Base-by-base conservation (phyloP, 2,329 filamentous ascomycete species). In the Verruconis gallopava region DNA sequence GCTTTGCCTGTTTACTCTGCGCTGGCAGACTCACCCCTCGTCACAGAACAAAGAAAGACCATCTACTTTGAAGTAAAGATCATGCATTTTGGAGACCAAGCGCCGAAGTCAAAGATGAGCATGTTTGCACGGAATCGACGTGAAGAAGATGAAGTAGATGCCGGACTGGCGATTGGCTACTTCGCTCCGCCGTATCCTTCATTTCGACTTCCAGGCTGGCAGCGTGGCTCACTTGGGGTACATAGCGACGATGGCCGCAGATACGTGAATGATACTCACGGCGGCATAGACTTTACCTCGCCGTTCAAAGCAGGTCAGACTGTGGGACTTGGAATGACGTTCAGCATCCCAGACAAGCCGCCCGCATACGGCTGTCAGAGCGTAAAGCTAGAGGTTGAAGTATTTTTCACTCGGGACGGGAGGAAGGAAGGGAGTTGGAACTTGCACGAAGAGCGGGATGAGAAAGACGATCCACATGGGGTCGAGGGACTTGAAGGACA, bases 171-270 rank as follows among this genome's bases (percentile, higher is more conserved):
- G 0, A 55, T 89, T 6, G 84, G 84, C 6, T 85, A 77, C 56
- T 64, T 72, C 0, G 82, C 81, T 1, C 72, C 80, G 37, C 84
- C 84, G 5, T 89, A 86, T 54, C 84, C 84, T 4, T 68, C 71
- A 0, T 89, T 85, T 64, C 72, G 84, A 5, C 70, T 88, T 46
- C 84, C 84, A 0, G 84, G 84, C 2, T 89, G 83, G 84, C 80
- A 91, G 55, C 72, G 83, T 22, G 83, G 73, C 14, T 80, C 75
- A 48, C 53, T 88, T 12, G 84, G 69, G 1, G 75, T 89, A n/a
- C 84, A 89, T 55, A 77, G 79, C 37, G 84, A 89, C 56, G 84
- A 89, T 57, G 84, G 84, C 0, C 71, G 79, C 51, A 72, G 73
- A 56, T 91, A 81, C 56, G 69, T 85, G 51, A 85, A 86, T 54